Conservation (phyloP, 2,329 filamentous ascomycete species). For the Cordyceps cateniannulata region DNA sequence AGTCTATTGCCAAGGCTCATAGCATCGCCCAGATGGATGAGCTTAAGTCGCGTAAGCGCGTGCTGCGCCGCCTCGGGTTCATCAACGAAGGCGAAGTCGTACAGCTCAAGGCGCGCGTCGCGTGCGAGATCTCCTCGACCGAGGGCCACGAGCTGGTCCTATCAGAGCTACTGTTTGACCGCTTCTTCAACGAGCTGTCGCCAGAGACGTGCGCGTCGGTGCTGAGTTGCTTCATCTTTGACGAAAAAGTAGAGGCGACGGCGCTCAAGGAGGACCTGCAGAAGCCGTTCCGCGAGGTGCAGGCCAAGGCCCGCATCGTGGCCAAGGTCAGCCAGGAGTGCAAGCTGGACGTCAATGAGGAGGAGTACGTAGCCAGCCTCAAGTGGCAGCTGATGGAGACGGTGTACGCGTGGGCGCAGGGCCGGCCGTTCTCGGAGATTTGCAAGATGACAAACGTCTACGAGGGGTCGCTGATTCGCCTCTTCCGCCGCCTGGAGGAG, state of each 20-base stretch:
- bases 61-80: constrained; percentile 87
- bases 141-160: constrained; percentile 89
- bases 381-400: constrained; percentile 98
- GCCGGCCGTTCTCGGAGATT: constrained; percentile 84
- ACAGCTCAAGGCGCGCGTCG: constrained; percentile 92
- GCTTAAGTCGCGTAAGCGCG: constrained; percentile 90
- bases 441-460: constrained; percentile 99
- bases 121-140: constrained; percentile 91
- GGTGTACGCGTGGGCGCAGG: constrained; percentile 85
- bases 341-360: constrained; percentile 89
- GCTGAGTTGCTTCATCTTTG: constrained; percentile 92
- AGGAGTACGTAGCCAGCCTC: constrained; percentile 83
- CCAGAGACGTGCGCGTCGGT: constrained; percentile 83
- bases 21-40: constrained; percentile 92
- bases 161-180: constrained; percentile 88
- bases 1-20: constrained; percentile 75
- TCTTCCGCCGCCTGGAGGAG: constrained; percentile 94
- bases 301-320: constrained; percentile 77
- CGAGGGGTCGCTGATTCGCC: constrained; percentile 90
- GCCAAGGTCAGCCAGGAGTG: constrained; percentile 93
- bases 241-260: constrained; percentile 82
- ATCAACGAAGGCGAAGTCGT: constrained; percentile 95
- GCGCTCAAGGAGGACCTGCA: constrained; percentile 75
- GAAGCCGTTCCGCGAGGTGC: constrained; percentile 81
- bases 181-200: constrained; percentile 93